A percentile compares a stretch with the other conserved stretches of the same genome.
Evolutionary conservation across 768 basidiomycete genomes (phyloP).

Genomic region (Leucocoprinus sp.): DNA sequence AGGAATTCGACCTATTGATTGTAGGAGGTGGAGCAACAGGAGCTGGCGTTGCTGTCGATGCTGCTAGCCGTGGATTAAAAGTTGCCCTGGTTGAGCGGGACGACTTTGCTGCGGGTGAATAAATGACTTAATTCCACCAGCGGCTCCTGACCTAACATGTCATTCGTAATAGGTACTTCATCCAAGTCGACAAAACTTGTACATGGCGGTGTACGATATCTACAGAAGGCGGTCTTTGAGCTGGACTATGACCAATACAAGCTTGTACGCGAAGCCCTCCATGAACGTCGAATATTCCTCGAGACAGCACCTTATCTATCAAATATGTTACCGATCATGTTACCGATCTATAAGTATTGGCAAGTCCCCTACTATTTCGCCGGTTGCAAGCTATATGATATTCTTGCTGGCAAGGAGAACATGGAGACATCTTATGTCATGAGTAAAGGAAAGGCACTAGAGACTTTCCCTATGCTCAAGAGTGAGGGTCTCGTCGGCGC

Average conservation of each 20-base stretch:
- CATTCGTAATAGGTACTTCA: conserved; percentile 60
- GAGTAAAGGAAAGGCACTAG: conserved; percentile 88
- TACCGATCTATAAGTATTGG: conserved; percentile 98
- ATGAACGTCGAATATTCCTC: conserved; percentile 88
- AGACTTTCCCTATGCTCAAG: conserved; percentile 96
- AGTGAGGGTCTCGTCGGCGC: conserved; percentile 87
- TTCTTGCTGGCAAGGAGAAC: conserved; percentile 92
- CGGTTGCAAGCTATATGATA: conserved; percentile 94
- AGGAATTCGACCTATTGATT: conserved; percentile 72
- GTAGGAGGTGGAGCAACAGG: conserved; percentile 96
- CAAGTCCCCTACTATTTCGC: conserved; percentile 94
- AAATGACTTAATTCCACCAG: neutral
- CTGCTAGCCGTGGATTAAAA: conserved; percentile 82
- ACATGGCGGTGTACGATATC: conserved; percentile 94
- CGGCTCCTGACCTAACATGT: neutral
- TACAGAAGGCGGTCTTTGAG: conserved; percentile 94
- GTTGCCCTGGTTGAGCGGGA: conserved; percentile 91
- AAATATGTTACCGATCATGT: conserved; percentile 91
- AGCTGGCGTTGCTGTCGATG: conserved; percentile 93
- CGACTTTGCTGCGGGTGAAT: conserved; percentile 81
- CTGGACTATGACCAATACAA: conserved; percentile 96
- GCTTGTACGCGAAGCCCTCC: conserved; percentile 90
- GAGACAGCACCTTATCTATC: conserved; percentile 94
- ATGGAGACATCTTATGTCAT: conserved; percentile 95
- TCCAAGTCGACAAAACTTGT: conserved; percentile 98